Evolutionary conservation across 352 stramenopile genomes (phyloP).

Genomic region (Elongisporangium undulatum): DNA sequence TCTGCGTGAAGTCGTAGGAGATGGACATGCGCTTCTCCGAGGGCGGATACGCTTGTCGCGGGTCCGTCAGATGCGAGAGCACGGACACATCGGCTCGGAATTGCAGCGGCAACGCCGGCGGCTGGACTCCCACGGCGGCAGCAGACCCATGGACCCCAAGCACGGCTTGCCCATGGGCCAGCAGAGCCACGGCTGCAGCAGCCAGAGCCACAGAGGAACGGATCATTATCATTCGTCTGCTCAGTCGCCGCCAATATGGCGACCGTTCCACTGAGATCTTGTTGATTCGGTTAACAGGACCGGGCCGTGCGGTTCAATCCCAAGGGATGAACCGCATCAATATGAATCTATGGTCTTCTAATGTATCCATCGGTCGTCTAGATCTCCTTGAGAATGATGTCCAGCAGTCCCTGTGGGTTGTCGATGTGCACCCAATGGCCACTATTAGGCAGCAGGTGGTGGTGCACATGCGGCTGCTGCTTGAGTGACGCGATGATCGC

Average conservation of each 20-base stretch:
- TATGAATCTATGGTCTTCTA: neutral
- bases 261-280: neutral
- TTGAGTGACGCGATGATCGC: constrained; percentile 40
- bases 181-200: constrained; percentile 5
- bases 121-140: constrained; percentile 6
- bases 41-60: constrained; percentile 48
- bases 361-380: neutral
- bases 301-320: neutral
- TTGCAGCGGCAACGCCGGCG: constrained; percentile 41
- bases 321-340: neutral
- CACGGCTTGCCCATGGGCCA: neutral
- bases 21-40: constrained; percentile 48
- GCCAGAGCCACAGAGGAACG: constrained; percentile 1
- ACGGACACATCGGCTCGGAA: constrained; percentile 53
- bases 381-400: constrained; percentile 30
- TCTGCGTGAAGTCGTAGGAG: constrained; percentile 61
- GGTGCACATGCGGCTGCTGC: constrained; percentile 39
- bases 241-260: neutral
- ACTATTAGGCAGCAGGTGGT: constrained; percentile 64
- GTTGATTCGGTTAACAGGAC: neutral
- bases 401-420: constrained; percentile 67
- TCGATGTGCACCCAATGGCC: constrained; percentile 88
- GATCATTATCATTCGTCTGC: neutral
- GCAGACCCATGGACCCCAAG: neutral
- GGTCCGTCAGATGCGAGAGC: constrained; percentile 61